phyloP scores from a whole-genome alignment of 768 basidiomycete species.

The Leccinum obscurum region DNA sequence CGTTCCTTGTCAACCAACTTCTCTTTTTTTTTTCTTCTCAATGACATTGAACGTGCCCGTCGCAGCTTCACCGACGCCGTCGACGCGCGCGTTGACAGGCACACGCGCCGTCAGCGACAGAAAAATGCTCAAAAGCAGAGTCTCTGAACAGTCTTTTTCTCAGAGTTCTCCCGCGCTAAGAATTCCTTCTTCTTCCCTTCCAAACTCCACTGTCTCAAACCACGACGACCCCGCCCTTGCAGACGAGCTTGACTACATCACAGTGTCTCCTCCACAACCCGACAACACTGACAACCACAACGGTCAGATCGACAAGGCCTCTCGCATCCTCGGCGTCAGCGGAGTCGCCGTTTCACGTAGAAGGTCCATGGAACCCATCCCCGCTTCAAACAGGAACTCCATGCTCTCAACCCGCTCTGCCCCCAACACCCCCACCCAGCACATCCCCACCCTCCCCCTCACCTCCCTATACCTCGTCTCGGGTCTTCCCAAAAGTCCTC shows the following conservation, averaged over 20 bases:
- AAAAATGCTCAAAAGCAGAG: slow-evolving; percentile 46
- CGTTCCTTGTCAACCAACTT: not conserved
- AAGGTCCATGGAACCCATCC: slow-evolving; percentile 83
- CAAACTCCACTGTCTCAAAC: slow-evolving; percentile 6
- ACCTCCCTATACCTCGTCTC: slow-evolving; percentile 86
- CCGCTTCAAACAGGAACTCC: slow-evolving; percentile 72
- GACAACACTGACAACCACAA: slow-evolving; percentile 19
- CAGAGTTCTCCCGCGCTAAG: slow-evolving; percentile 9
- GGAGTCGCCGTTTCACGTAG: slow-evolving; percentile 43
- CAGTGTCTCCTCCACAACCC: slow-evolving; percentile 36
- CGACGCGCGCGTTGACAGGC: not conserved
- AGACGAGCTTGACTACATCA: slow-evolving; percentile 77
- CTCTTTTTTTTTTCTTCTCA: not conserved
- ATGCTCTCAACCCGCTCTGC: slow-evolving; percentile 66
- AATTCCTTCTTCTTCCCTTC: slow-evolving; percentile 14
- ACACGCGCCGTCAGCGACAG: slow-evolving; percentile 26
- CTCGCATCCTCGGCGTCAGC: slow-evolving; percentile 70
- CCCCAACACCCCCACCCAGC: slow-evolving; percentile 51
- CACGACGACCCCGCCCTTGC: slow-evolving; percentile 41
- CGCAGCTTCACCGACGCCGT: slow-evolving; percentile 33
- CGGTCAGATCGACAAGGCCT: slow-evolving; percentile 66
- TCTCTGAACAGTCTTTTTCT: slow-evolving; percentile 50
- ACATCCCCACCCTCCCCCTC: slow-evolving; percentile 69
- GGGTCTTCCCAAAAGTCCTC: slow-evolving; percentile 84
- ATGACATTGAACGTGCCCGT: slow-evolving; percentile 9